Evolutionary conservation across 2,329 filamentous ascomycete genomes (phyloP).

Genomic region (Aotearoamyces nothofagi): DNA sequence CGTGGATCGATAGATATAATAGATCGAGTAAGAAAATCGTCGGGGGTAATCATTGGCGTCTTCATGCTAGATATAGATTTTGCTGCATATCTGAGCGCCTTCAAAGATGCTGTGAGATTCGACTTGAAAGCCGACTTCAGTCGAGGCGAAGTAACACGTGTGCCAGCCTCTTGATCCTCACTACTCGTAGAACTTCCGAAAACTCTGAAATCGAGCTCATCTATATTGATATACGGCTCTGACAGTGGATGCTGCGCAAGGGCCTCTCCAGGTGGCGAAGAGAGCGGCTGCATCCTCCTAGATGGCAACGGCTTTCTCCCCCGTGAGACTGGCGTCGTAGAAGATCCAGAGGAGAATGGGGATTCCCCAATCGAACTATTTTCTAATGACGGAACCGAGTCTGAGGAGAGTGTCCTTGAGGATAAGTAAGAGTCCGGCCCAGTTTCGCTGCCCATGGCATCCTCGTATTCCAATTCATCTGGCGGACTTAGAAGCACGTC

Average conservation of each 20-base stretch:
- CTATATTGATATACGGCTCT: conserved; percentile 21
- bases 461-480: conserved; percentile 36
- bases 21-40: conserved; percentile 52
- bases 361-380: conserved; percentile 31
- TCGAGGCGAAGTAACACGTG: conserved; percentile 6
- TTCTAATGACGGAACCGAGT: conserved; percentile 43
- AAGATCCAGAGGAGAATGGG: conserved; percentile 14
- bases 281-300: conserved; percentile 36
- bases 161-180: conserved; percentile 6
- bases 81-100: conserved; percentile 46
- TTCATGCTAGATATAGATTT: conserved; percentile 47
- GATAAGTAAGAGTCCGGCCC: conserved; percentile 35
- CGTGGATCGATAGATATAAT: conserved; percentile 52
- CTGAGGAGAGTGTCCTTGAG: conserved; percentile 39
- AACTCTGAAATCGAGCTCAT: conserved; percentile 33
- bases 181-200: conserved; percentile 19
- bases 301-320: conserved; percentile 26
- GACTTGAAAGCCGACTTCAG: conserved; percentile 43
- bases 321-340: conserved; percentile 17
- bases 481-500: conserved; percentile 45
- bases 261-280: conserved; percentile 34
- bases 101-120: conserved; percentile 51
- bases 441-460: conserved; percentile 31
- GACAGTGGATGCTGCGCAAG: conserved; percentile 36
- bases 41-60: conserved; percentile 46